These are phyloP conservation scores for Cladosporium sphaerospermum DNA, from an alignment of 2,329 filamentous ascomycete species.

Conservation along the genomic window DNA sequence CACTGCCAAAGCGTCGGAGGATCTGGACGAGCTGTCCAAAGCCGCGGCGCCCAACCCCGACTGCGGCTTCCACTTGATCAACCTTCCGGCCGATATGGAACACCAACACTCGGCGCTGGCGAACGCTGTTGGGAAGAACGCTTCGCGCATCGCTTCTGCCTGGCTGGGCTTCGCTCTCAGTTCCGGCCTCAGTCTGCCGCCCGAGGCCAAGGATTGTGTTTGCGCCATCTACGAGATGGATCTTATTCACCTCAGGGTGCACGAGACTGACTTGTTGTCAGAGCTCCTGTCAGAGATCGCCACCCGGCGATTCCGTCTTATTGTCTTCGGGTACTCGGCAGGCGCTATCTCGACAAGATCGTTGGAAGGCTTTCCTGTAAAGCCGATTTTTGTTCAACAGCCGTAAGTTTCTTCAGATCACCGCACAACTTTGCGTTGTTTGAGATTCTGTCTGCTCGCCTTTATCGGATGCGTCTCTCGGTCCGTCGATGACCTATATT, in stretches of 20 bases:
- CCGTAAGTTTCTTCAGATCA: neutral
- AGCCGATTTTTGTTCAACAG: constrained; percentile 14
- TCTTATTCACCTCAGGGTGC: neutral
- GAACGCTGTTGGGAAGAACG: neutral
- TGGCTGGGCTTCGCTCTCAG: constrained; percentile 6
- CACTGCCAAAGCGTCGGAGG: neutral
- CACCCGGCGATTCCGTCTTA: neutral
- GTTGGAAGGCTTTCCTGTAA: constrained; percentile 10
- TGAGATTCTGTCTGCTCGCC: neutral
- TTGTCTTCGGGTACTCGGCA: constrained; percentile 9
- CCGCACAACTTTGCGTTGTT: neutral
- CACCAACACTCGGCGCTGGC: neutral
- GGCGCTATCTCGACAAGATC: neutral
- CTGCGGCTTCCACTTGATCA: neutral
- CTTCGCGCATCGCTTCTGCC: neutral
- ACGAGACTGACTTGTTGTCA: neutral
- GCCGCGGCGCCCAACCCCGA: neutral
- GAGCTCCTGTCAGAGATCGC: neutral
- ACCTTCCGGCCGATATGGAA: neutral
- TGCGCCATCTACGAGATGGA: neutral
- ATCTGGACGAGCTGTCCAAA: neutral
- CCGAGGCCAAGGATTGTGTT: neutral
- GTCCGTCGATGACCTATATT: too few species aligned
- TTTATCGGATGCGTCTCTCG: neutral
- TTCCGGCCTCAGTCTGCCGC: neutral